Percentiles rank a stretch among this genome's conserved stretches.
Conservation (phyloP, 371 early-diverging fungal species). For the Saksenaea oblongispora region DNA sequence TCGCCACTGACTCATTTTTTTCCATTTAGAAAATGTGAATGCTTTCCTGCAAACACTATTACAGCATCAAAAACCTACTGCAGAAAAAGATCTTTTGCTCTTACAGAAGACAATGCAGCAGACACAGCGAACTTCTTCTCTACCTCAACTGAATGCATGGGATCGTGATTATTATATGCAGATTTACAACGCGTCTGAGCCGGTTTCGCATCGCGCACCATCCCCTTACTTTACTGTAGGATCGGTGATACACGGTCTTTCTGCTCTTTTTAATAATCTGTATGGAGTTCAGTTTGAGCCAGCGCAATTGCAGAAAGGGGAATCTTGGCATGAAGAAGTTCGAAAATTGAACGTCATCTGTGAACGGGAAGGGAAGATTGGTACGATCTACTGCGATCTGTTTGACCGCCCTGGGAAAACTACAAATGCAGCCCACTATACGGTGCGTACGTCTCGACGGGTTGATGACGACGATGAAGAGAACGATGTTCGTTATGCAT, state of each 20-base stretch:
- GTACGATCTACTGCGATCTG: slow-evolving; percentile 93
- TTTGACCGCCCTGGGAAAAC: slow-evolving; percentile 77
- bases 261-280: slow-evolving; percentile 74
- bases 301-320: slow-evolving; percentile 60
- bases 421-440: slow-evolving; percentile 92
- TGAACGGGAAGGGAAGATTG: slow-evolving; percentile 80
- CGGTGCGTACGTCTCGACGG: slow-evolving; percentile 87
- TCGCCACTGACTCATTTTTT: background rate
- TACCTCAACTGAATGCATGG: slow-evolving; percentile 72
- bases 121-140: slow-evolving; percentile 17
- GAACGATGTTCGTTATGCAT: slow-evolving; percentile 41
- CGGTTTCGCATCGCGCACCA: slow-evolving; percentile 12
- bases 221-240: slow-evolving; percentile 85
- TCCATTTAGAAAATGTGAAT: slow-evolving; percentile 77
- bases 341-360: slow-evolving; percentile 85
- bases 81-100: slow-evolving; percentile 50
- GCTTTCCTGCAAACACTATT: slow-evolving; percentile 77
- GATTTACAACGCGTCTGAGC: slow-evolving; percentile 35
- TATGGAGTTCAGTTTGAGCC: slow-evolving; percentile 87
- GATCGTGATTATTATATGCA: slow-evolving; percentile 79
- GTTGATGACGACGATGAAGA: slow-evolving; percentile 79
- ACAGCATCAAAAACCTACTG: slow-evolving; percentile 50
- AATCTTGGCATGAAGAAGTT: slow-evolving; percentile 90
- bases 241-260: slow-evolving; percentile 84
- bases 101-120: slow-evolving; percentile 48